Percentiles rank a stretch among this genome's conserved stretches.
Conservation (phyloP, 345 rosid genomes). For the Arabidopsis suecica region DNA sequence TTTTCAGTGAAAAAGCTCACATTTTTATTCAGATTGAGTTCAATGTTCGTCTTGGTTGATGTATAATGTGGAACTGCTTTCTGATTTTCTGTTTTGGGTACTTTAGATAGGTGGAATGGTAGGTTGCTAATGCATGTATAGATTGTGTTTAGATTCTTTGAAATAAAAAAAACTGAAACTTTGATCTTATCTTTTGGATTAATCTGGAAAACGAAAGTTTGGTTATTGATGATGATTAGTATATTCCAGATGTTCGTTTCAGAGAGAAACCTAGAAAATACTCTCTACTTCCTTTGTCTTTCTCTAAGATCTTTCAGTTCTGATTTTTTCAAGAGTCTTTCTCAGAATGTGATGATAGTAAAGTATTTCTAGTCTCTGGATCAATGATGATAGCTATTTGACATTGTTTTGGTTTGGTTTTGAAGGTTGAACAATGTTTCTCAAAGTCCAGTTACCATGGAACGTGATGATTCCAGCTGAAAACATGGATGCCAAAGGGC, state of each 20-base stretch:
- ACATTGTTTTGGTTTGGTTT: conserved; percentile 2
- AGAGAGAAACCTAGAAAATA: not conserved
- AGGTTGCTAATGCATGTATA: conserved; percentile 20
- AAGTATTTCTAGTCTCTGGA: not conserved
- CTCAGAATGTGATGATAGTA: not conserved
- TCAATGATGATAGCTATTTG: conserved; percentile 8
- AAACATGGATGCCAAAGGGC: conserved; percentile 66
- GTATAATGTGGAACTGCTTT: not conserved
- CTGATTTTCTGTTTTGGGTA: not conserved
- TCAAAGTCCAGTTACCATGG: conserved; percentile 78
- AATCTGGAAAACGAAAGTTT: not conserved
- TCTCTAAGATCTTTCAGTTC: not conserved
- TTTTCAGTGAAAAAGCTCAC: conserved; percentile 1
- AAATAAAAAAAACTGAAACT: not conserved
- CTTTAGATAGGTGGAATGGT: not conserved
- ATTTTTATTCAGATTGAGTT: not conserved
- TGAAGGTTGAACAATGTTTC: conserved; percentile 58
- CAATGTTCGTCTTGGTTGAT: not conserved
- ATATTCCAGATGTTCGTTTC: not conserved
- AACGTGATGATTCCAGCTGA: conserved; percentile 79
- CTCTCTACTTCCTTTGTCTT: not conserved
- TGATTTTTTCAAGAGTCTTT: not conserved
- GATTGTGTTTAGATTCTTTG: not conserved
- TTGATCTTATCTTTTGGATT: not conserved
- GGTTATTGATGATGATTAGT: not conserved